phyloP scores from a whole-genome alignment of 441 rosid genomes.

The Mallotus repandus region DNA sequence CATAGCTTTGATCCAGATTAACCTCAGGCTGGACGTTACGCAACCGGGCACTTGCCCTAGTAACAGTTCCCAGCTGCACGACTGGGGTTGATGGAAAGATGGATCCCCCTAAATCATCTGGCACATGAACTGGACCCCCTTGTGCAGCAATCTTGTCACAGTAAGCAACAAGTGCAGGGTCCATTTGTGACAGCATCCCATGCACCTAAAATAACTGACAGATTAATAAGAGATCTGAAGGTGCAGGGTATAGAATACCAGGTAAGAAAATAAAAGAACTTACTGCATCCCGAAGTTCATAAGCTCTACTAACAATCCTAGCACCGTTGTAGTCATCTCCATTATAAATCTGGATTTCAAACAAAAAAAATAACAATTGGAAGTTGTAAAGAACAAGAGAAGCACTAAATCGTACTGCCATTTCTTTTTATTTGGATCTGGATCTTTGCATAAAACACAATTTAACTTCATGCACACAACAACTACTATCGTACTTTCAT shows the following conservation, averaged over 20 bases:
- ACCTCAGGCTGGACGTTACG: slow-evolving; percentile 91
- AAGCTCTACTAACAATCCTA: slow-evolving; percentile 91
- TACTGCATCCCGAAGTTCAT: slow-evolving; percentile 96
- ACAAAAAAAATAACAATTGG: neutral
- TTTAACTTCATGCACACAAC: neutral
- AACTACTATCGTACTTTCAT: neutral
- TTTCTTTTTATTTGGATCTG: too few species aligned
- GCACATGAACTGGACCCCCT: slow-evolving; percentile 83
- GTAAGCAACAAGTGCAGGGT: slow-evolving; percentile 80
- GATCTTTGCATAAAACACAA: neutral
- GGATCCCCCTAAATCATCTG: slow-evolving; percentile 74
- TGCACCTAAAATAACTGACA: slow-evolving; percentile 59
- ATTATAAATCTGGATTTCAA: slow-evolving; percentile 63
- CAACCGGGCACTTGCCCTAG: slow-evolving; percentile 93
- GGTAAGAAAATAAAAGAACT: slow-evolving; percentile 17
- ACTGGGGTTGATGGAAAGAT: slow-evolving; percentile 70
- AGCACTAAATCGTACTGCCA: too few species aligned
- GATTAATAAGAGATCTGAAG: neutral
- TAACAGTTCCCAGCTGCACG: slow-evolving; percentile 72
- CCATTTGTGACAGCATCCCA: slow-evolving; percentile 98
- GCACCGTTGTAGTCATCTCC: slow-evolving; percentile 97
- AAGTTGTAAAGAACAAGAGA: too few species aligned
- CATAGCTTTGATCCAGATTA: slow-evolving; percentile 71
- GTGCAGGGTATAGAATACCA: neutral
- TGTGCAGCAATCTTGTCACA: slow-evolving; percentile 88